Percentiles rank a stretch among this genome's conserved stretches.
Evolutionary conservation across 805 yeast species (phyloP).

Genomic region (Schwanniomyces sp.): DNA sequence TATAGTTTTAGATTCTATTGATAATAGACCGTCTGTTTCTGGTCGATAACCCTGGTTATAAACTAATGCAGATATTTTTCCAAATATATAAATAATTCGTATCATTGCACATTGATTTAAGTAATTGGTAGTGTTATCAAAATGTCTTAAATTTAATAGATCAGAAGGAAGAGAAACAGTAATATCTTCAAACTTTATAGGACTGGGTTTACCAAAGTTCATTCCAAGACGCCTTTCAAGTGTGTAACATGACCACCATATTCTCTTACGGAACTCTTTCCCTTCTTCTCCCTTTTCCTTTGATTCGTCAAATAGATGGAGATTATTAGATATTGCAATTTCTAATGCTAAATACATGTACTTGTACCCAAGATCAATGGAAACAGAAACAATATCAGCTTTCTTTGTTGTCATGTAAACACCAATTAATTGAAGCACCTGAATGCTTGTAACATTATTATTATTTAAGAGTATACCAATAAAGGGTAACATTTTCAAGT

Average conservation of each 20-base stretch:
- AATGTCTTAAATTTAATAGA: conserved; percentile 6
- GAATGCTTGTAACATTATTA: conserved; percentile 12
- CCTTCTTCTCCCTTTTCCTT: conserved; percentile 2
- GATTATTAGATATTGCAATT: conserved; percentile 11
- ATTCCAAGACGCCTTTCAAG: conserved; percentile 13
- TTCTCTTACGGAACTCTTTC: conserved; percentile 9
- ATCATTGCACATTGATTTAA: conserved; percentile 9
- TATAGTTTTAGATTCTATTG: conserved; percentile 8
- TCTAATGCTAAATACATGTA: conserved; percentile 13
- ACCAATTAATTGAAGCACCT: conserved; percentile 12
- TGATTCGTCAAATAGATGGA: conserved; percentile 9
- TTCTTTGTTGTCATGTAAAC: conserved; percentile 17
- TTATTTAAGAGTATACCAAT: conserved; percentile 13
- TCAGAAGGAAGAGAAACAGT: conserved; percentile 12
- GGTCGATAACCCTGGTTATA: conserved; percentile 2
- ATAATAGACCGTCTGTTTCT: conserved; percentile 1
- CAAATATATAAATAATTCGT: conserved; percentile 9
- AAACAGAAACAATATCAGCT: conserved; percentile 9
- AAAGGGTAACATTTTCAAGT: conserved; percentile 12
- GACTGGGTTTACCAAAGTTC: conserved; percentile 11
- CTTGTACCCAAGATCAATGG: conserved; percentile 14
- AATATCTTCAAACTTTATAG: conserved; percentile 9
- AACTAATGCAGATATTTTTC: conserved; percentile 9
- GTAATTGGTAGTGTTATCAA: conserved; percentile 9
- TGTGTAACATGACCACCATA: conserved; percentile 16